phyloP scores from a whole-genome alignment of 805 yeast species.

The Cyberlindnera japonica region DNA sequence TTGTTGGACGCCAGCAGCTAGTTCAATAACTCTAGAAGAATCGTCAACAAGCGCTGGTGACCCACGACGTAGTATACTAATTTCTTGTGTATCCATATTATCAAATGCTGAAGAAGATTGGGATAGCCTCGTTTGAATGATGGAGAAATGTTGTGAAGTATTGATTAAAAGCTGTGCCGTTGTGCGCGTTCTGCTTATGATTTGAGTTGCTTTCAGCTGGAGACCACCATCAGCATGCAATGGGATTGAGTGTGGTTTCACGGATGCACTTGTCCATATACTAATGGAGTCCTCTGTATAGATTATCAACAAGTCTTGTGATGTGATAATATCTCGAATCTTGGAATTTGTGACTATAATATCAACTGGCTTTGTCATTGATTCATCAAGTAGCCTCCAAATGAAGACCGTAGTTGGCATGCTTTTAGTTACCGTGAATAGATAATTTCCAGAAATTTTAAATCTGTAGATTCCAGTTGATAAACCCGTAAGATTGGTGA shows the following conservation, averaged over 20 bases:
- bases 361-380: slow-evolving; percentile 2
- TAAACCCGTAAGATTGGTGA: not conserved
- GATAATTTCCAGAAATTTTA: not conserved
- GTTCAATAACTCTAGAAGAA: slow-evolving; percentile 15
- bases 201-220: slow-evolving; percentile 6
- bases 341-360: slow-evolving; percentile 10
- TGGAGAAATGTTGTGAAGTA: slow-evolving; percentile 10
- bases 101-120: slow-evolving; percentile 7
- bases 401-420: slow-evolving; percentile 20
- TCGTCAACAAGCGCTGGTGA: slow-evolving; percentile 20
- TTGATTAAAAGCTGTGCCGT: slow-evolving; percentile 9
- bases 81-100: slow-evolving; percentile 14
- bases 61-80: slow-evolving; percentile 17
- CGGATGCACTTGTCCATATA: slow-evolving; percentile 9
- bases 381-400: slow-evolving; percentile 7
- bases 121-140: slow-evolving; percentile 4
- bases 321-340: slow-evolving; percentile 10
- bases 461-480: slow-evolving; percentile 11
- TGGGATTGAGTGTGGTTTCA: slow-evolving; percentile 2
- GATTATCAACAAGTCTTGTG: slow-evolving; percentile 4
- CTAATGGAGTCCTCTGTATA: slow-evolving; percentile 13
- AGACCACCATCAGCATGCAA: not conserved
- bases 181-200: slow-evolving; percentile 5
- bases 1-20: slow-evolving; percentile 24
- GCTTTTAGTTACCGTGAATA: slow-evolving; percentile 5